phyloP scores from a whole-genome alignment of 164 flowering plant species.

The Malania oleifera region DNA sequence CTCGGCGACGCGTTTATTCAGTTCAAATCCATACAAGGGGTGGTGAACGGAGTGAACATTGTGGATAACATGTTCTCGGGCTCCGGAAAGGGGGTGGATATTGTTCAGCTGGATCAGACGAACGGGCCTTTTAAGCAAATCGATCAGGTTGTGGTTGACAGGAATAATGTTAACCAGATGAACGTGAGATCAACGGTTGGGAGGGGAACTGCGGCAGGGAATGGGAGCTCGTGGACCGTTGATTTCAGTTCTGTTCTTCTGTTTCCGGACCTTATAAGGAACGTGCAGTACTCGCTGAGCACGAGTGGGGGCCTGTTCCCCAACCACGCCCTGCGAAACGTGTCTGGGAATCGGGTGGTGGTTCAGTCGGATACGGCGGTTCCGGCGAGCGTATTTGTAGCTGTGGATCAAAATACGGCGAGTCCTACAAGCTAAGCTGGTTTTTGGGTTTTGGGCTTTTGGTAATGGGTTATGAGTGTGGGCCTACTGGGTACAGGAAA shows the following conservation, averaged over 20 bases:
- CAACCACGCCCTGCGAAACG: slow-evolving; percentile 50
- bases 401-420: slow-evolving; percentile 48
- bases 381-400: slow-evolving; percentile 46
- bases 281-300: slow-evolving; percentile 58
- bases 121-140: slow-evolving; percentile 42
- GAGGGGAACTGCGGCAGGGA: slow-evolving; percentile 36
- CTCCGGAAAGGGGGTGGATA: slow-evolving; percentile 38
- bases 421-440: too few relatives aligned
- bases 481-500: too few relatives aligned
- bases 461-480: too few relatives aligned
- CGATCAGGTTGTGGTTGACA: slow-evolving; percentile 67
- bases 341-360: slow-evolving; percentile 50
- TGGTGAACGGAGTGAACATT: slow-evolving; percentile 52
- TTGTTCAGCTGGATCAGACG: slow-evolving; percentile 68
- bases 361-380: slow-evolving; percentile 51
- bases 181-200: slow-evolving; percentile 58
- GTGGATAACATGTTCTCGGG: slow-evolving; percentile 88
- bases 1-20: slow-evolving; percentile 69
- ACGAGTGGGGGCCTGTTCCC: slow-evolving; percentile 35
- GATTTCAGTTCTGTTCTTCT: slow-evolving; percentile 52
- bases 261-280: slow-evolving; percentile 53
- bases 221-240: slow-evolving; percentile 57
- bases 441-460: too few relatives aligned
- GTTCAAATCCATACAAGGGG: slow-evolving; percentile 66
- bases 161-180: slow-evolving; percentile 66